A percentile compares a stretch with the other conserved stretches of the same genome.
Evolutionary conservation across 331 rosid genomes (phyloP).

Genomic region (Ulmus americana): DNA sequence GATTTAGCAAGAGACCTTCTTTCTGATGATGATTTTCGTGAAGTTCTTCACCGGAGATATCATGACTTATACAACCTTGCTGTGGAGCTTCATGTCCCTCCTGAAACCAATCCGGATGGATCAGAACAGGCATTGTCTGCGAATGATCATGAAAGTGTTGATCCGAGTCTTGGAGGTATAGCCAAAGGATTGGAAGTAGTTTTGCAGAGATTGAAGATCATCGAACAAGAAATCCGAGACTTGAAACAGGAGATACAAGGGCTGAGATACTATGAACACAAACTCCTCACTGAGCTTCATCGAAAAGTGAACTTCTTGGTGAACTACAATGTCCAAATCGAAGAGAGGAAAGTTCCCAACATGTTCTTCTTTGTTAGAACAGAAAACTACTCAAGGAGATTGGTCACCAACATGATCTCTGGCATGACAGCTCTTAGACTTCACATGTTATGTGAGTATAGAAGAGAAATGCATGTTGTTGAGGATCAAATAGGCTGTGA

Average conservation of each 20-base stretch:
- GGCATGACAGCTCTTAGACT: conserved; percentile 86
- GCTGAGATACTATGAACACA: conserved; percentile 78
- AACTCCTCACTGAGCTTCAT: conserved; percentile 76
- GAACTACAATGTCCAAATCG: conserved; percentile 73
- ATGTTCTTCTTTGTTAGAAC: conserved; percentile 78
- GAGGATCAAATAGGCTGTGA: conserved; percentile 91
- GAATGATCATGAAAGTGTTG: conserved; percentile 48
- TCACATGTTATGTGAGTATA: conserved; percentile 83
- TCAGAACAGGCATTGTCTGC: conserved; percentile 39
- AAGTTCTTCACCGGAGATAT: conserved; percentile 81
- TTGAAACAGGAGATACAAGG: conserved; percentile 96
- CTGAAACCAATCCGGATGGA: conserved; percentile 50
- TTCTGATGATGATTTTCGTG: conserved; percentile 86
- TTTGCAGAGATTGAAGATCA: conserved; percentile 78
- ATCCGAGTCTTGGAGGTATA: conserved; percentile 76
- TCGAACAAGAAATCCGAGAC: conserved; percentile 91
- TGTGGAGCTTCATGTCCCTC: conserved; percentile 77
- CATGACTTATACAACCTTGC: conserved; percentile 80
- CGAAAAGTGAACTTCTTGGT: conserved; percentile 70
- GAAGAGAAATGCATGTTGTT: conserved; percentile 84
- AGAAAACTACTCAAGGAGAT: conserved; percentile 79
- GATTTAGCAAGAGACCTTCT: conserved; percentile 77
- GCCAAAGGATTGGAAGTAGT: conserved; percentile 90
- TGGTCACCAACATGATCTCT: conserved; percentile 65
- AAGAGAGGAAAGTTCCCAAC: conserved; percentile 93